These are phyloP conservation scores for Maudiozyma saulgeensis DNA, from an alignment of 805 yeast species.

Conservation along the genomic window DNA sequence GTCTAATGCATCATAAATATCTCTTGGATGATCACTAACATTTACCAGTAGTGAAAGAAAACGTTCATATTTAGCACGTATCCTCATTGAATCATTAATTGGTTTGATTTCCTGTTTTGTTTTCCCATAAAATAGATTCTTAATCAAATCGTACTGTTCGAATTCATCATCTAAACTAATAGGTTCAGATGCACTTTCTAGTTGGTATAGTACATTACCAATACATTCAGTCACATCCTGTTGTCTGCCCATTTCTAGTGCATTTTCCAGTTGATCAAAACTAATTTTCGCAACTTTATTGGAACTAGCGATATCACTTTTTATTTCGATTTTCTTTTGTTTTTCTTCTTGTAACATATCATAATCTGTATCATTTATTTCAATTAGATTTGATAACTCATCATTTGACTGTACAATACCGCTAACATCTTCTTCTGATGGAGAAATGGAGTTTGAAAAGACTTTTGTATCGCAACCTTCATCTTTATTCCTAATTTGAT, in stretches of 20 bases:
- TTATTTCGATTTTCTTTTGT: not conserved
- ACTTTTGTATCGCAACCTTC: not conserved
- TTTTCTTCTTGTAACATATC: not conserved
- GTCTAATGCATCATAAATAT: constrained; percentile 85
- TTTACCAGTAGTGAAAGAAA: constrained; percentile 77
- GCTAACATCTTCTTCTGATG: not conserved
- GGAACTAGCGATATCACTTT: constrained; percentile 8
- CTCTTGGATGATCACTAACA: constrained; percentile 79
- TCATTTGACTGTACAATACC: not conserved
- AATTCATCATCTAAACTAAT: constrained; percentile 52
- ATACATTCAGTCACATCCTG: constrained; percentile 98
- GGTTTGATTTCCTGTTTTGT: constrained; percentile 70
- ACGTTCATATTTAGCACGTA: constrained; percentile 55
- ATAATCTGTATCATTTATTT: not conserved
- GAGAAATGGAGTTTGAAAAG: not conserved
- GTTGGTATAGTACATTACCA: constrained; percentile 82
- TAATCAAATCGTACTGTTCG: constrained; percentile 78
- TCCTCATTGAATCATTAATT: constrained; percentile 25
- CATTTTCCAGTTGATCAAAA: constrained; percentile 60
- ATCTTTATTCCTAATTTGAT: not conserved
- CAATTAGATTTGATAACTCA: not conserved
- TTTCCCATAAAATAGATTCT: constrained; percentile 74
- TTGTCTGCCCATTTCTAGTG: constrained; percentile 77
- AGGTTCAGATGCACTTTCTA: constrained; percentile 81
- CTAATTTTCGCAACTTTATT: constrained; percentile 29